These are phyloP conservation scores for Penicillium sp. DNA, from an alignment of 2,329 filamentous ascomycete species.

Conservation along the genomic window DNA sequence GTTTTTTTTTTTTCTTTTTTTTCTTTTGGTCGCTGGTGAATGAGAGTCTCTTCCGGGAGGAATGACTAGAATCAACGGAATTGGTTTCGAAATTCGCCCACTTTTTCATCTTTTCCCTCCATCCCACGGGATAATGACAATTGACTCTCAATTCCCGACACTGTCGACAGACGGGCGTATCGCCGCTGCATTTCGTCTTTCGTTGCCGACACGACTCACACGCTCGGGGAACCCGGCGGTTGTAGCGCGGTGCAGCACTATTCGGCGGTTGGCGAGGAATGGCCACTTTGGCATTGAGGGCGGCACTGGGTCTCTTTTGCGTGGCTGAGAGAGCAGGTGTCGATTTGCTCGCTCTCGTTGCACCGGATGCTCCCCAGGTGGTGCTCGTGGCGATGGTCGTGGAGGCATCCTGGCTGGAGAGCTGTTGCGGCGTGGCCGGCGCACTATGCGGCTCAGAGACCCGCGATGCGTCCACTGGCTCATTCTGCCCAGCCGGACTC, in stretches of 20 bases:
- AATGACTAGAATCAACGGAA: neutral
- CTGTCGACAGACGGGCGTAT: conserved; percentile 30
- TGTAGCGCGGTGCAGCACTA: conserved; percentile 14
- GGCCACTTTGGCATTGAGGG: conserved; percentile 18
- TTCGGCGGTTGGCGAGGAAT: conserved; percentile 28
- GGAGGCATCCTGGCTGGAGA: neutral
- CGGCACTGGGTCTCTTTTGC: neutral
- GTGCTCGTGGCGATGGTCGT: neutral
- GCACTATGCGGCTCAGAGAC: conserved; percentile 12
- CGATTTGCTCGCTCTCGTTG: conserved; percentile 4
- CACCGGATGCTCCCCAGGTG: conserved; percentile 3
- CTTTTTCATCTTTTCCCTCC: conserved; percentile 35
- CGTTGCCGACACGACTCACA: conserved; percentile 36
- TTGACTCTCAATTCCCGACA: conserved; percentile 28
- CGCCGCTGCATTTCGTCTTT: conserved; percentile 39
- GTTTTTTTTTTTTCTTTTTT: neutral
- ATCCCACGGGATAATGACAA: conserved; percentile 34
- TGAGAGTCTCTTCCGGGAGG: neutral
- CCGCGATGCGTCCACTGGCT: conserved; percentile 1
- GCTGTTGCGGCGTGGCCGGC: conserved; percentile 11
- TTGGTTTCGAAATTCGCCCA: conserved; percentile 10
- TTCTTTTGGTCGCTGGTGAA: neutral
- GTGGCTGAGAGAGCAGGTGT: conserved; percentile 4
- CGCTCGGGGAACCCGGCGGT: conserved; percentile 23
- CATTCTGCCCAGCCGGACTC: conserved; percentile 5